Evolutionary conservation across 2,329 filamentous ascomycete species (phyloP), one percentile per base, ranked within the genome.

Genomic region (Xylariaceae sp.): DNA sequence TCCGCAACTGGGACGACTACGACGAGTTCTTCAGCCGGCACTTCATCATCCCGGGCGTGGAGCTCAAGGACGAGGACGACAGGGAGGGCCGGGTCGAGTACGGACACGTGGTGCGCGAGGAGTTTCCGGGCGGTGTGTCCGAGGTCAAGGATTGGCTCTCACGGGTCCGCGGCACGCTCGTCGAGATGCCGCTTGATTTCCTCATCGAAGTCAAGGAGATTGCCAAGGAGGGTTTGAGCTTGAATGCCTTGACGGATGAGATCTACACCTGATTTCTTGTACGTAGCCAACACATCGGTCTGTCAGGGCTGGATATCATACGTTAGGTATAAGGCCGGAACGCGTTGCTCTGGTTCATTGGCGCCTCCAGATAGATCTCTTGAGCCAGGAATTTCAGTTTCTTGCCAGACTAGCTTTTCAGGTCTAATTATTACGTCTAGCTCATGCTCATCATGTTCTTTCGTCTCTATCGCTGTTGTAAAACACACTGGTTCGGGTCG

Each of bases 171-270:
- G 88, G 88, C 2, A 88, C 80, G 8, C 71, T 91, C 43, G 87
- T 96, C 7, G 89, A 96, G 76, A 96, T 96, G 92, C 90, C 91
- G 26, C 75, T 96, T 62, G 77, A 89, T 61, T 96, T 96, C 75
- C 74, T 96, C 69, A 86, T 87, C 64, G 87, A 91, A 32, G 80
- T 83, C 8, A 81, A 89, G 64, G 91, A 96, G 69, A 85, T 96
- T 69, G 92, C 92, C 3, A 86, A 91, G 77, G 83, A 90, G 62
- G 90, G 91, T 0, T 64, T 95, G 64, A 78, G 80, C 19, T 72
- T 91, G 59, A 91, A 92, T 72, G 77, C 79, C 22, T 70, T 90
- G 63, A 91, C 88, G 1, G 81, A 88, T 64, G 83, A 85, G 64
- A 71, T 91, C 36, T 91, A 91, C 70, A 91, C 87, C 21, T 66